These are phyloP conservation scores for Aspergillus glaucus DNA, from an alignment of 2,329 filamentous ascomycete species.

Conservation along the genomic window DNA sequence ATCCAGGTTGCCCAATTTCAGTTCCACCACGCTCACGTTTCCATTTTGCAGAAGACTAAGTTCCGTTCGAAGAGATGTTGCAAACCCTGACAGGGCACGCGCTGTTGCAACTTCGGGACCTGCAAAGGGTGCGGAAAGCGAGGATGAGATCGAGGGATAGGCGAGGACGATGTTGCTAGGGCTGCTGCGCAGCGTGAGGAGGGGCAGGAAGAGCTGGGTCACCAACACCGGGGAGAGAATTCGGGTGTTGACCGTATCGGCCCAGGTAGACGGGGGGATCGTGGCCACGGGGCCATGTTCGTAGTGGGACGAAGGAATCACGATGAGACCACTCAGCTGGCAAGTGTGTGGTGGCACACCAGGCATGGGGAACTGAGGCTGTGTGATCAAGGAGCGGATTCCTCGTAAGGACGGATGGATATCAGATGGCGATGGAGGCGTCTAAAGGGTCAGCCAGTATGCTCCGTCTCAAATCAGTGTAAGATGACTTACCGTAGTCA, in stretches of 20 bases:
- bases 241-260: constrained; percentile 86
- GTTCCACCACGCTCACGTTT: constrained; percentile 67
- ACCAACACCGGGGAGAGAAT: constrained; percentile 83
- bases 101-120: constrained; percentile 81
- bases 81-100: constrained; percentile 79
- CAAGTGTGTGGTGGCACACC: constrained; percentile 70
- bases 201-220: constrained; percentile 80
- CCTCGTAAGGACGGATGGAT: constrained; percentile 61
- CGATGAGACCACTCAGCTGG: constrained; percentile 69
- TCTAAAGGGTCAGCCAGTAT: constrained; percentile 36
- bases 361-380: constrained; percentile 68
- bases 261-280: constrained; percentile 74
- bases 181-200: constrained; percentile 57
- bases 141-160: constrained; percentile 42
- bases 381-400: constrained; percentile 66
- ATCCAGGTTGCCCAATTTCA: constrained; percentile 90
- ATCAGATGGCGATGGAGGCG: constrained; percentile 52
- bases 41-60: constrained; percentile 60
- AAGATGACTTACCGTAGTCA: constrained; percentile 45
- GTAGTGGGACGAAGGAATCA: constrained; percentile 74
- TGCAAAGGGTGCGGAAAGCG: constrained; percentile 38
- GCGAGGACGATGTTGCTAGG: constrained; percentile 41
- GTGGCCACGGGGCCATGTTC: constrained; percentile 79
- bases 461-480: constrained; percentile 4
- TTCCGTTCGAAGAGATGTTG: constrained; percentile 72